phyloP scores from a whole-genome alignment of 1,284 basidiomycete genomes.

The Ganoderma meredithae region DNA sequence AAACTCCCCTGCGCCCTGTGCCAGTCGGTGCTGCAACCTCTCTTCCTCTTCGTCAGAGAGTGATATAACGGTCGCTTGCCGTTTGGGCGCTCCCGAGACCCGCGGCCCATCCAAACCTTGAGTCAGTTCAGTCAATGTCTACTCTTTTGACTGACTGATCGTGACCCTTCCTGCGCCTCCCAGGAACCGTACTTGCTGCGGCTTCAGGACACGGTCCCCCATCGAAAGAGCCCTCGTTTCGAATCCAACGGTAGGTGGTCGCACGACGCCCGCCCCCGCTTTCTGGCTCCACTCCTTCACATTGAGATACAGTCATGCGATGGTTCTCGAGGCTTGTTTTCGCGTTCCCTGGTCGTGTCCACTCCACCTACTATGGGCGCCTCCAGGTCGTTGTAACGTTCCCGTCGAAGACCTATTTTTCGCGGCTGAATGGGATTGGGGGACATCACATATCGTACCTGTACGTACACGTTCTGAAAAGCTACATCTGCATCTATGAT shows the following conservation, averaged over 20 bases:
- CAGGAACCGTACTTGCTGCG: neutral
- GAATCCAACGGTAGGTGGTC: neutral
- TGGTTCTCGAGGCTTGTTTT: constrained; percentile 4
- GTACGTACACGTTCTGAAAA: neutral
- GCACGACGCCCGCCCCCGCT: constrained; percentile 14
- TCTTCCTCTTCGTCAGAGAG: constrained; percentile 1
- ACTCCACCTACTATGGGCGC: neutral
- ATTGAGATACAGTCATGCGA: constrained; percentile 10
- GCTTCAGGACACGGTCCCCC: constrained; percentile 22
- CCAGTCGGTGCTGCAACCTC: neutral
- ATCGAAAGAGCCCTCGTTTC: constrained; percentile 17
- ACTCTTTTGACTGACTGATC: neutral
- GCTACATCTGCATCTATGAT: neutral
- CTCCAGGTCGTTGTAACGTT: neutral
- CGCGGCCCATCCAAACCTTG: constrained; percentile 8
- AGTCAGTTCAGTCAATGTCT: constrained; percentile 2
- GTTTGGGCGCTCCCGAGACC: neutral
- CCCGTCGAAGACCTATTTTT: neutral
- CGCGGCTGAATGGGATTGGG: neutral
- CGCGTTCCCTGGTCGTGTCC: neutral
- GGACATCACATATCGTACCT: neutral
- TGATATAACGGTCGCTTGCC: neutral
- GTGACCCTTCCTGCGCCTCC: constrained; percentile 1
- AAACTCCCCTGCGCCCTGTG: constrained; percentile 15
- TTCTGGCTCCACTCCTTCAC: constrained; percentile 1